Conservation (phyloP, 176 grass and related monocot species). For the Zoysia japonica region DNA sequence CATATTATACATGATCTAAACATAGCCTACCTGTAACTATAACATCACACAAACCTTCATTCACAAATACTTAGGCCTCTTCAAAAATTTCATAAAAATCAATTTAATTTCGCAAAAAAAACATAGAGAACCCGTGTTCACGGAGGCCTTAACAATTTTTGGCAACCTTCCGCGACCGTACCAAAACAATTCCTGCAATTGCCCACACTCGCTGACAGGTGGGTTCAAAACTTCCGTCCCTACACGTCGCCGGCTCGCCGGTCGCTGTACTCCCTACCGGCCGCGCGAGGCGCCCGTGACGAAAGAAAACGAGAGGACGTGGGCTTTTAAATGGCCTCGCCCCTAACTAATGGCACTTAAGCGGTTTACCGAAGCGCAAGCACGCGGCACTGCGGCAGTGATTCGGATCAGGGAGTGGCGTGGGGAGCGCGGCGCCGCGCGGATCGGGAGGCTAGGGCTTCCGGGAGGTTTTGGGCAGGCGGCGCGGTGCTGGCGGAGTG, state of each 20-base stretch:
- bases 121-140: no score
- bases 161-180: slow-evolving; percentile 29
- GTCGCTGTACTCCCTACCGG: slow-evolving; percentile 7
- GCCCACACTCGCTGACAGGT: background rate
- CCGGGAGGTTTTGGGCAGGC: slow-evolving; percentile 5
- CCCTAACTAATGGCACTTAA: slow-evolving; percentile 38
- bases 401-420: background rate
- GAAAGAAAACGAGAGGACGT: slow-evolving; percentile 32
- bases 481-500: slow-evolving; percentile 1
- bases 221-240: rapidly evolving
- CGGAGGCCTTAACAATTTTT: background rate
- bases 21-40: no score
- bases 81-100: no score
- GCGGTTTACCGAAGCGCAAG: slow-evolving; percentile 16
- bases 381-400: background rate
- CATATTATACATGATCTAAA: no score
- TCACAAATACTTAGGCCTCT: no score
- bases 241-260: background rate
- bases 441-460: slow-evolving; percentile 42
- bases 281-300: slow-evolving; percentile 47
- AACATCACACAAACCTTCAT: no score
- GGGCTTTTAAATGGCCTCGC: slow-evolving; percentile 57
- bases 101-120: no score
- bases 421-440: background rate
- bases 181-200: no score